These are phyloP conservation scores for Stagonosporopsis tanaceti DNA, from an alignment of 2,329 filamentous ascomycete genomes.

Conservation along the genomic window DNA sequence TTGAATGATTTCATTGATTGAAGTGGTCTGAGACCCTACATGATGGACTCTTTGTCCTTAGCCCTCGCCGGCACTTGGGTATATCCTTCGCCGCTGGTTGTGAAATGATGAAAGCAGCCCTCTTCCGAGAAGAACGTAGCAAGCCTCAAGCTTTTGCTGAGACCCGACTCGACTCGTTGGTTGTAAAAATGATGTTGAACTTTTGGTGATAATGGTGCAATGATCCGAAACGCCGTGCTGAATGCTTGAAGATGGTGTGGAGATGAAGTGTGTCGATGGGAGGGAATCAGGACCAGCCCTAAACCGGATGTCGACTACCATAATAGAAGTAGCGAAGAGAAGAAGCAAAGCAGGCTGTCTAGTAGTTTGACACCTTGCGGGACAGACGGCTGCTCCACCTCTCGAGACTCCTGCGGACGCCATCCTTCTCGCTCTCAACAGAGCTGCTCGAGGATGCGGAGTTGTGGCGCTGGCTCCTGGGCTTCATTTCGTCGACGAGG, in stretches of 20 bases:
- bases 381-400: constrained; percentile 47
- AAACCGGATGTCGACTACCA: constrained; percentile 19
- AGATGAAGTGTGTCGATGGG: constrained; percentile 15
- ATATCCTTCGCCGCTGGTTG: constrained; percentile 49
- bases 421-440: constrained; percentile 38
- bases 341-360: constrained; percentile 15
- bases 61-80: constrained; percentile 46
- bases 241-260: constrained; percentile 25
- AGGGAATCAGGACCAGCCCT: constrained; percentile 54
- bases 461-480: constrained; percentile 37
- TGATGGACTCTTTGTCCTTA: constrained; percentile 24
- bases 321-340: constrained; percentile 18
- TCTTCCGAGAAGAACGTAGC: constrained; percentile 32
- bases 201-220: constrained; percentile 24
- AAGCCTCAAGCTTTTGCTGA: constrained; percentile 23
- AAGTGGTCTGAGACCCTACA: constrained; percentile 17
- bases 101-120: constrained; percentile 36
- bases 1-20: constrained; percentile 17
- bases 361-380: constrained; percentile 44
- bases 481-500: constrained; percentile 52
- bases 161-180: constrained; percentile 38
- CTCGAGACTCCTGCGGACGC: constrained; percentile 46
- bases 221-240: constrained; percentile 31
- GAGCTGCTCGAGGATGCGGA: constrained; percentile 40
- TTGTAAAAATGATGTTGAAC: constrained; percentile 34